Percentiles rank a stretch among this genome's conserved stretches.
These are phyloP conservation scores for Flammula alnicola DNA, from an alignment of 1,284 basidiomycete species.

Conservation along the genomic window DNA sequence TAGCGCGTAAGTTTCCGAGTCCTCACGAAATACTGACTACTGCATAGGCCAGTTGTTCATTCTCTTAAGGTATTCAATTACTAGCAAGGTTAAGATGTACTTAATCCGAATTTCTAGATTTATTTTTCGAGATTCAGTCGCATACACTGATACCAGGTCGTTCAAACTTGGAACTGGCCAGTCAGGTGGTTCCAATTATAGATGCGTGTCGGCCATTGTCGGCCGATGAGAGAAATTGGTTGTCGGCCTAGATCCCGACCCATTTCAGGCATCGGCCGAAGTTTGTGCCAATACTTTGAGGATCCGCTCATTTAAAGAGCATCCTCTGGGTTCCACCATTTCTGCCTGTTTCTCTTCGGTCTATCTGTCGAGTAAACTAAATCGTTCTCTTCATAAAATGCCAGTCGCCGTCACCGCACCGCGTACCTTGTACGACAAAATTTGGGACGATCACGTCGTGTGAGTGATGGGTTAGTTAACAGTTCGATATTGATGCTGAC, in stretches of 20 bases:
- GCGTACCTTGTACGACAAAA: conserved; percentile 93
- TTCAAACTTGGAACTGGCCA: neutral
- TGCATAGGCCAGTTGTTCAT: no score
- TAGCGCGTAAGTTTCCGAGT: no score
- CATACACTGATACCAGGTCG: neutral
- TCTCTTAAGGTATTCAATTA: no score
- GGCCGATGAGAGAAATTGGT: conserved; percentile 23
- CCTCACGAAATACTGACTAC: no score
- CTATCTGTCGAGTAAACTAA: conserved; percentile 7
- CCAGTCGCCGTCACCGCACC: conserved; percentile 61
- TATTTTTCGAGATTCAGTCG: neutral
- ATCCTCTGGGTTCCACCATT: conserved; percentile 9
- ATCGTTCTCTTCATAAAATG: conserved; percentile 42
- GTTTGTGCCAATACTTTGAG: conserved; percentile 16
- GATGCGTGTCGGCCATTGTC: neutral
- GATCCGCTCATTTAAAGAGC: conserved; percentile 25
- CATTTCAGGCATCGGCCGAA: conserved; percentile 29
- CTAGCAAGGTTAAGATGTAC: no score
- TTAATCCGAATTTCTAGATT: no score
- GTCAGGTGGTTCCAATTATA: conserved; percentile 4
- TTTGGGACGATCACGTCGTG: conserved; percentile 96
- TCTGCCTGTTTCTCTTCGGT: conserved; percentile 6
- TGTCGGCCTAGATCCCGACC: conserved; percentile 19
- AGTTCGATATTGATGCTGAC: conserved; percentile 12
- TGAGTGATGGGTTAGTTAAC: conserved; percentile 41